Percentiles rank a stretch among this genome's conserved stretches.
Evolutionary conservation across 1,139 yeast genomes (phyloP).

Genomic region (Diutina catenulata): DNA sequence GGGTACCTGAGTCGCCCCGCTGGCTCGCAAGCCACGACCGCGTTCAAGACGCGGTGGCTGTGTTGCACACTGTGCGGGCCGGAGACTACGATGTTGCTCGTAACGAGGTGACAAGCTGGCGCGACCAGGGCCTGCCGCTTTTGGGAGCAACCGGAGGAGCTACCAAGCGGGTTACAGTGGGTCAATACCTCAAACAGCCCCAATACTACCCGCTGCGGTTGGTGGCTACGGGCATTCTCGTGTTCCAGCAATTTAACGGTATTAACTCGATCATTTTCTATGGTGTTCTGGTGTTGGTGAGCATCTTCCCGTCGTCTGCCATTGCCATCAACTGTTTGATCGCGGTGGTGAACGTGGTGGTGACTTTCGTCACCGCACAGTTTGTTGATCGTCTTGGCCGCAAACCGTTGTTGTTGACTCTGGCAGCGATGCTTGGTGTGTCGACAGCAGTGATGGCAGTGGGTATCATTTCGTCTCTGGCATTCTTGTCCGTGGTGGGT

Average conservation of each 20-base stretch:
- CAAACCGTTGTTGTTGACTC: constrained; percentile 52
- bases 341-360: constrained; percentile 57
- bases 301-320: constrained; percentile 59
- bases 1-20: constrained; percentile 70
- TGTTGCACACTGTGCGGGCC: constrained; percentile 28
- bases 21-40: constrained; percentile 48
- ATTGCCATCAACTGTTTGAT: constrained; percentile 62
- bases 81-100: constrained; percentile 27
- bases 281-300: constrained; percentile 72
- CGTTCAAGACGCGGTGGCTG: constrained; percentile 20
- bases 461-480: constrained; percentile 43
- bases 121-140: constrained; percentile 7
- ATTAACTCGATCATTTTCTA: constrained; percentile 86
- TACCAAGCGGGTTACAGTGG: constrained; percentile 12
- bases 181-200: constrained; percentile 37
- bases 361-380: constrained; percentile 63
- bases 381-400: constrained; percentile 64
- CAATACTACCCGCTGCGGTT: constrained; percentile 45
- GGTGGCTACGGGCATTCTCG: constrained; percentile 62
- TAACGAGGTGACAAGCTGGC: constrained; percentile 30
- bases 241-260: constrained; percentile 90
- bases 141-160: constrained; percentile 7
- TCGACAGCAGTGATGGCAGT: constrained; percentile 47
- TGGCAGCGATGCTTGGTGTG: constrained; percentile 58
- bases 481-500: constrained; percentile 49